Percentiles rank a stretch among this genome's conserved stretches.
phyloP scores from a whole-genome alignment of 805 yeast genomes.

The Wickerhamomyces rabaulensis region DNA sequence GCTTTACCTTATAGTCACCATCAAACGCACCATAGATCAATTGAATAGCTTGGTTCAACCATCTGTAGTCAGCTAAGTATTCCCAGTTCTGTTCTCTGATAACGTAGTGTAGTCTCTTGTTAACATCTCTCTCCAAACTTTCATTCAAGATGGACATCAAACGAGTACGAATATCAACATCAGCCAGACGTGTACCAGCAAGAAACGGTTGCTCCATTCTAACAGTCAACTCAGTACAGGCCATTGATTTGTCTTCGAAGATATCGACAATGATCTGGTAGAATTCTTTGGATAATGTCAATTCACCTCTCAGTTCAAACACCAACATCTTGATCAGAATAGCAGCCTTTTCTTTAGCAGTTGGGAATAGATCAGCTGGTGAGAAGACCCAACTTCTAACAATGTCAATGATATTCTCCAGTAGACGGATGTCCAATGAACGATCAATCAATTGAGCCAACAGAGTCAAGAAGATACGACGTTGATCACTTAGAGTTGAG shows the following conservation, averaged over 20 bases:
- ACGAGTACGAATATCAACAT: slow-evolving; percentile 65
- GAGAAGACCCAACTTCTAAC: slow-evolving; percentile 90
- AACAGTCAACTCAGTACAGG: slow-evolving; percentile 84
- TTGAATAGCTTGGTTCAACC: slow-evolving; percentile 93
- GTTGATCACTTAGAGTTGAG: slow-evolving; percentile 84
- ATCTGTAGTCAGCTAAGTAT: slow-evolving; percentile 82
- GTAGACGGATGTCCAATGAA: slow-evolving; percentile 69
- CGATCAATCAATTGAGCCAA: slow-evolving; percentile 89
- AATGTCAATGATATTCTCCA: slow-evolving; percentile 68
- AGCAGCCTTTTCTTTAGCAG: slow-evolving; percentile 94
- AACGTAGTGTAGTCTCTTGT: slow-evolving; percentile 77
- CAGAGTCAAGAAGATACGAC: slow-evolving; percentile 80
- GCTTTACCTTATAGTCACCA: slow-evolving; percentile 37
- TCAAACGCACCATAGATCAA: slow-evolving; percentile 76
- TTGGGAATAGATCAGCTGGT: slow-evolving; percentile 79
- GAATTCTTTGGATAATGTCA: slow-evolving; percentile 68
- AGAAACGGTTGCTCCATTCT: slow-evolving; percentile 95
- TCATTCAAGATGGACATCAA: slow-evolving; percentile 75
- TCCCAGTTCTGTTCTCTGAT: slow-evolving; percentile 98
- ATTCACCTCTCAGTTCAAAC: slow-evolving; percentile 84
- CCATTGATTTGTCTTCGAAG: slow-evolving; percentile 72
- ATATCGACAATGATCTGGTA: slow-evolving; percentile 84
- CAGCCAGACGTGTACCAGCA: slow-evolving; percentile 84
- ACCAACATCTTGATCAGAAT: slow-evolving; percentile 89
- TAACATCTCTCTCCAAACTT: slow-evolving; percentile 72